phyloP scores from a whole-genome alignment of 1,139 yeast genomes.

The Taphrina flavorubra region DNA sequence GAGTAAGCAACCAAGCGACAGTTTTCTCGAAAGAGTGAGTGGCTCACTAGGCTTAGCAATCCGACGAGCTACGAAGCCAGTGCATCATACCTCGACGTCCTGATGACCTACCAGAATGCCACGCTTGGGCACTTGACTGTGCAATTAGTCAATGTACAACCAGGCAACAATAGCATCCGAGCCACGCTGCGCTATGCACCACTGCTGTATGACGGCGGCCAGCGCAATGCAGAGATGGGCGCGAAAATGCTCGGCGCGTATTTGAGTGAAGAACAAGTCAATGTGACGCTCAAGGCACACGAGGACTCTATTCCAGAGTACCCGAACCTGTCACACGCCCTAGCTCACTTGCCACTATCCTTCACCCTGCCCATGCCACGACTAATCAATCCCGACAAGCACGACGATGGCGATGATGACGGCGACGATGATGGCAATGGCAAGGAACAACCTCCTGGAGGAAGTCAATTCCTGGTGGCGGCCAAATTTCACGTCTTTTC shows the following conservation, averaged over 20 bases:
- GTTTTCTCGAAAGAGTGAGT: background rate
- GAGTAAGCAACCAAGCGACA: conserved; percentile 26
- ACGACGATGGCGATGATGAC: background rate
- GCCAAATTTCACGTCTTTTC: conserved; percentile 36
- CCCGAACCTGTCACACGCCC: conserved; percentile 28
- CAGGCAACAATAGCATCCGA: conserved; percentile 10
- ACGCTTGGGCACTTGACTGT: conserved; percentile 26
- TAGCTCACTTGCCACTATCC: conserved; percentile 25
- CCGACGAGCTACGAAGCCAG: conserved; percentile 25
- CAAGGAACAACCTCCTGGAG: background rate
- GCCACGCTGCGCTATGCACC: conserved; percentile 28
- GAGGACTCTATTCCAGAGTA: conserved; percentile 21
- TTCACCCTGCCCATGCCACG: conserved; percentile 28
- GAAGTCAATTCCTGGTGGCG: conserved; percentile 28
- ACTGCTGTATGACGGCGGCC: background rate
- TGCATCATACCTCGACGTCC: conserved; percentile 15
- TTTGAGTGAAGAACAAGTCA: conserved; percentile 30
- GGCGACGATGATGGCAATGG: background rate
- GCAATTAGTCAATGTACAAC: background rate
- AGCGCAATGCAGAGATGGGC: conserved; percentile 2
- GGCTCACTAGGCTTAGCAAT: conserved; percentile 25
- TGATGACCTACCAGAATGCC: conserved; percentile 7
- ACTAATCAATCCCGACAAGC: background rate
- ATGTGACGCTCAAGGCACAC: conserved; percentile 29
- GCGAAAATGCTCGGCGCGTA: conserved; percentile 22